Evolutionary conservation across 2,329 filamentous ascomycete genomes (phyloP).

Genomic region (Xylaria arbuscula): DNA sequence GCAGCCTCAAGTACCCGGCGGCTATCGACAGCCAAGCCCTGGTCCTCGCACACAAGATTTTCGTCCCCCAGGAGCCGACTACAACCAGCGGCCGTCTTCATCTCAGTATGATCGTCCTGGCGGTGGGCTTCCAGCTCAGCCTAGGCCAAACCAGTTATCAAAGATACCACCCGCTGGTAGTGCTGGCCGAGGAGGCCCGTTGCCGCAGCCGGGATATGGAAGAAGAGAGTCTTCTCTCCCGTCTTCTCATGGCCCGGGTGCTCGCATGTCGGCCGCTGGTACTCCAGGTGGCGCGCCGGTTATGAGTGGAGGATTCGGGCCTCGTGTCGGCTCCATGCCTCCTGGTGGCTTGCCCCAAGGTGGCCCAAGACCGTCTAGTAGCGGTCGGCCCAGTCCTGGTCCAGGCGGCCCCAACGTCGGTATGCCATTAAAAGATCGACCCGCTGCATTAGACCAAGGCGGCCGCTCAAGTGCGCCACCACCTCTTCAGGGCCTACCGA

Average conservation of each 20-base stretch:
- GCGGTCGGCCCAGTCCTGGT: slow-evolving; percentile 42
- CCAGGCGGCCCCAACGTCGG: slow-evolving; percentile 15
- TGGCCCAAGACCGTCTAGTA: slow-evolving; percentile 43
- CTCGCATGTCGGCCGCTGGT: slow-evolving; percentile 45
- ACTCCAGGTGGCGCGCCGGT: slow-evolving; percentile 41
- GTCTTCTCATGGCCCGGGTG: slow-evolving; percentile 50
- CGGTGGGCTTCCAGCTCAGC: slow-evolving; percentile 49
- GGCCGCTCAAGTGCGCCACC: slow-evolving; percentile 54
- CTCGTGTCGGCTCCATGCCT: slow-evolving; percentile 43
- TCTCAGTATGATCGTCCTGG: slow-evolving; percentile 44
- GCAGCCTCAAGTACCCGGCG: slow-evolving; percentile 56
- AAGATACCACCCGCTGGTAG: slow-evolving; percentile 52
- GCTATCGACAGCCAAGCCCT: slow-evolving; percentile 55
- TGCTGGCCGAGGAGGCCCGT: slow-evolving; percentile 44
- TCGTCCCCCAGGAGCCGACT: slow-evolving; percentile 43
- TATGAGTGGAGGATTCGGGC: slow-evolving; percentile 48
- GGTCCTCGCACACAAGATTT: slow-evolving; percentile 48
- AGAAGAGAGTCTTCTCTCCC: slow-evolving; percentile 44
- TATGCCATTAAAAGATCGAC: slow-evolving; percentile 44
- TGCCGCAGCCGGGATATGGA: slow-evolving; percentile 44
- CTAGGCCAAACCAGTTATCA: slow-evolving; percentile 53
- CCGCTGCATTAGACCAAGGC: slow-evolving; percentile 41
- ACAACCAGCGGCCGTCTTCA: slow-evolving; percentile 44
- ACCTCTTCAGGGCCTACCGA: slow-evolving; percentile 45
- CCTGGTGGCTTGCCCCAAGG: slow-evolving; percentile 47